Evolutionary conservation across 192 early-diverging fungal species (phyloP), one percentile per base, ranked within the genome.

Genomic region (Polychytrium aggregatum): DNA sequence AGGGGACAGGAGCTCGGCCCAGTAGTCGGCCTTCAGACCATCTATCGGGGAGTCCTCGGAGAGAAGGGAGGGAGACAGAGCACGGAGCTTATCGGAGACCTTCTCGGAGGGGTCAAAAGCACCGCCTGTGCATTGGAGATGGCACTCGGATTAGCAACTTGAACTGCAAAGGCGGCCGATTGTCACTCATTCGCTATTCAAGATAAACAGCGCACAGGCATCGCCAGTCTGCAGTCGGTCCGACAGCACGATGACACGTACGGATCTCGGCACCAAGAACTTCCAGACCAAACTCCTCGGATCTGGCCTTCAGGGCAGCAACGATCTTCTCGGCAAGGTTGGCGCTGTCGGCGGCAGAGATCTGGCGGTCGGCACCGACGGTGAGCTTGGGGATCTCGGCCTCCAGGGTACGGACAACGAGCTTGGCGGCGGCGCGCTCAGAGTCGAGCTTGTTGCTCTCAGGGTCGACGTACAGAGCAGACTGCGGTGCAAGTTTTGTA

Each of bases 381-480:
- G 37, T 31, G 28, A 62, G 14, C 49, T 40, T 63, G 56, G 67
- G 50, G 30, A 70, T 44, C 41, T 67, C 68, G 25, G 57, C 55
- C 21, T 47, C 59, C 31, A 74, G 52, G 28, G 57, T 56, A 37
- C 54, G 48, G 34, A 60, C 59, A 22, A 68, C 56, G 28, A 60
- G 40, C 55, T 67, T 70, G 44, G 72, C 72, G 46, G 67, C 67
- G 21, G 67, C 62, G 33, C 67, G 64, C 58, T 74, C 72, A 59
- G 67, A 70, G 57, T 74, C 72, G 41, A 38, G 42, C 44, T 56
- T 50, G 65, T 69, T 69, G 50, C 56, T 70, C 47, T 74, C 64
- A 30, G 67, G 56, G 52, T 70, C 67, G 33, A 67, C 50, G 52
- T 60, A 74, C 47, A 57, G 47, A 11, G 72, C 67, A 60, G 72